Evolutionary conservation across 179 eudicot species (phyloP).

Genomic region (Corrigiola litoralis): DNA sequence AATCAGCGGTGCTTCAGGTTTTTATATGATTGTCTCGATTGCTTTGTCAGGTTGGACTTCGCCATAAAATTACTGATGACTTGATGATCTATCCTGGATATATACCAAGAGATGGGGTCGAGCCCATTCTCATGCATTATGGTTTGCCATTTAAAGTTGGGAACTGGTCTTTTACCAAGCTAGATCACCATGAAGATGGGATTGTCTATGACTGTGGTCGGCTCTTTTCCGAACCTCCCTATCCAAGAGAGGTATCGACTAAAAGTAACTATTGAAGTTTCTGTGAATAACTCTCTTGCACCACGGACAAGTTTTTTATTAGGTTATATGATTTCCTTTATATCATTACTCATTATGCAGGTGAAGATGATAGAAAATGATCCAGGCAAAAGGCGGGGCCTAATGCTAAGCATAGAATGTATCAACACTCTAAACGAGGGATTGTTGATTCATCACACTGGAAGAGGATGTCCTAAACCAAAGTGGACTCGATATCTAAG

Average conservation of each 20-base stretch:
- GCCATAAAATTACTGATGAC: slow-evolving; percentile 80
- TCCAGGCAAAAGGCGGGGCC: slow-evolving; percentile 54
- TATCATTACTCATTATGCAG: slow-evolving; percentile 33
- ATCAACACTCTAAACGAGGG: slow-evolving; percentile 82
- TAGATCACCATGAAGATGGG: slow-evolving; percentile 73
- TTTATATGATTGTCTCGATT: slow-evolving; percentile 19
- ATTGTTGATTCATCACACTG: slow-evolving; percentile 62
- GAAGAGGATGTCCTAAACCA: slow-evolving; percentile 76
- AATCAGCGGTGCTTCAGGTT: background rate
- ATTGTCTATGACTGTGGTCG: slow-evolving; percentile 86
- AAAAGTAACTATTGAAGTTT: background rate
- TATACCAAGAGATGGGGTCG: slow-evolving; percentile 64
- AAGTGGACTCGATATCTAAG: slow-evolving; percentile 86
- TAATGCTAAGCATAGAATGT: slow-evolving; percentile 73
- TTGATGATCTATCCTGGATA: slow-evolving; percentile 96
- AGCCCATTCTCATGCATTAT: slow-evolving; percentile 90
- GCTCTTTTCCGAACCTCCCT: slow-evolving; percentile 94
- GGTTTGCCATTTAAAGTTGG: slow-evolving; percentile 88
- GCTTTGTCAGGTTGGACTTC: slow-evolving; percentile 78
- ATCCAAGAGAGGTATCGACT: slow-evolving; percentile 75
- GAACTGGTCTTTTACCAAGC: slow-evolving; percentile 91
- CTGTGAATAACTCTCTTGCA: background rate
- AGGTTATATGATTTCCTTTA: background rate
- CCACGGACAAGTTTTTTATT: background rate
- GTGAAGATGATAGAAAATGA: slow-evolving; percentile 64